Evolutionary conservation across 371 early-diverging fungal species (phyloP).

Genomic region (Mortierella sp.): DNA sequence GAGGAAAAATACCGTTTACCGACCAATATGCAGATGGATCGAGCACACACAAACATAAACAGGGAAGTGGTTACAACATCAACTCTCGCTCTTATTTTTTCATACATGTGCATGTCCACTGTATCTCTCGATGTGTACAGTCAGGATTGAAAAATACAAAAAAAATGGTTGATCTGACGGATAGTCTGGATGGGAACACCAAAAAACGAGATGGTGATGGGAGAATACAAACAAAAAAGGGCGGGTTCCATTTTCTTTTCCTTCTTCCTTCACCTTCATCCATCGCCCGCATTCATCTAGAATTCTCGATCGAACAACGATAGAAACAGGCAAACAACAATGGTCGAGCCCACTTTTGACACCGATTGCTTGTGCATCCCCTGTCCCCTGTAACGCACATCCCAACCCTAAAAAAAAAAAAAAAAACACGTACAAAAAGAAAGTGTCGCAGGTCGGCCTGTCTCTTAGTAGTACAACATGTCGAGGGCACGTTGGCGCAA

Average conservation of each 20-base stretch:
- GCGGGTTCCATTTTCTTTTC: too few species aligned
- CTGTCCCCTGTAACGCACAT: neutral
- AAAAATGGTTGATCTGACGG: too few species aligned
- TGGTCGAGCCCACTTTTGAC: neutral
- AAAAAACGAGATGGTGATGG: neutral
- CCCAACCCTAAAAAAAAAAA: neutral
- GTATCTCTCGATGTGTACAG: too few species aligned
- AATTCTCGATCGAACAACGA: neutral
- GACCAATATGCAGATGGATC: neutral
- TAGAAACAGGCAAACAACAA: neutral
- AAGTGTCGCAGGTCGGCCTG: too few species aligned
- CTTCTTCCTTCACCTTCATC: neutral
- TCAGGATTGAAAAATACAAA: too few species aligned
- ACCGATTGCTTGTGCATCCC: neutral
- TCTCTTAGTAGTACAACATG: too few species aligned
- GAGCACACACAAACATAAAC: neutral
- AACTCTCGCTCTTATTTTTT: neutral
- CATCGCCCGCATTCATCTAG: neutral
- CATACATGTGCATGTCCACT: neutral
- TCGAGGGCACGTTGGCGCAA: constrained; percentile 18
- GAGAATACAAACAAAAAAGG: too few species aligned
- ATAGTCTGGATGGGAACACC: too few species aligned
- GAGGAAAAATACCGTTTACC: neutral
- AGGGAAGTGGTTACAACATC: neutral
- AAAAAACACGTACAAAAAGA: neutral